These are phyloP conservation scores for Chaetomium tenue DNA, from an alignment of 495 filamentous ascomycete species.

Conservation along the genomic window DNA sequence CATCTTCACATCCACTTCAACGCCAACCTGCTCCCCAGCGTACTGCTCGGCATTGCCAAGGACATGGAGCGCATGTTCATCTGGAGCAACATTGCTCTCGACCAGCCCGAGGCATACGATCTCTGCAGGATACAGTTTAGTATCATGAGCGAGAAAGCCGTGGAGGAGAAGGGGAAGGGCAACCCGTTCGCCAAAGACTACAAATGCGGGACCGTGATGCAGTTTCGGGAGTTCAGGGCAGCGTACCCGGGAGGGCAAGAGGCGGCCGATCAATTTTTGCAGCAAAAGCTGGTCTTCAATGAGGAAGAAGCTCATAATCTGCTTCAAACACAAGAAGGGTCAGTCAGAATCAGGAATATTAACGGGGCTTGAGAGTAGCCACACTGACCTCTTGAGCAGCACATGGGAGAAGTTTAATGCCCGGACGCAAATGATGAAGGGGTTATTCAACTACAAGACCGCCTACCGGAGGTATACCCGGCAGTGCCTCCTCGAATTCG, in stretches of 20 bases:
- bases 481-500: slow-evolving; percentile 50
- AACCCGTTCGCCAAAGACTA: slow-evolving; percentile 33
- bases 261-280: slow-evolving; percentile 43
- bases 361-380: too few relatives aligned
- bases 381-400: slow-evolving; percentile 30
- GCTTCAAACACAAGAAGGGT: slow-evolving; percentile 43
- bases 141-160: slow-evolving; percentile 37
- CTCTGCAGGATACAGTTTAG: slow-evolving; percentile 52
- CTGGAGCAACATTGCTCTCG: slow-evolving; percentile 44
- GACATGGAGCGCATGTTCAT: slow-evolving; percentile 54
- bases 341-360: slow-evolving; percentile 7
- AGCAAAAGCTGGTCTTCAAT: slow-evolving; percentile 50
- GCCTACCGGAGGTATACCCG: slow-evolving; percentile 51
- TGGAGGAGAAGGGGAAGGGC: slow-evolving; percentile 20
- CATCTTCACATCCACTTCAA: slow-evolving; percentile 60
- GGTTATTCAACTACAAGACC: slow-evolving; percentile 56
- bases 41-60: slow-evolving; percentile 52
- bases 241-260: slow-evolving; percentile 27
- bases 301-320: slow-evolving; percentile 47
- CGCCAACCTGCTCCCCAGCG: slow-evolving; percentile 49
- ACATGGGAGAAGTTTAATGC: slow-evolving; percentile 57
- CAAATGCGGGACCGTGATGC: slow-evolving; percentile 36
- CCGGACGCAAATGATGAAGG: slow-evolving; percentile 60
- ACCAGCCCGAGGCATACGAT: slow-evolving; percentile 31
- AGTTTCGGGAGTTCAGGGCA: slow-evolving; percentile 38